These are phyloP conservation scores for Micromonas commoda DNA, from an alignment of 139 green algal genomes.

Conservation along the genomic window DNA sequence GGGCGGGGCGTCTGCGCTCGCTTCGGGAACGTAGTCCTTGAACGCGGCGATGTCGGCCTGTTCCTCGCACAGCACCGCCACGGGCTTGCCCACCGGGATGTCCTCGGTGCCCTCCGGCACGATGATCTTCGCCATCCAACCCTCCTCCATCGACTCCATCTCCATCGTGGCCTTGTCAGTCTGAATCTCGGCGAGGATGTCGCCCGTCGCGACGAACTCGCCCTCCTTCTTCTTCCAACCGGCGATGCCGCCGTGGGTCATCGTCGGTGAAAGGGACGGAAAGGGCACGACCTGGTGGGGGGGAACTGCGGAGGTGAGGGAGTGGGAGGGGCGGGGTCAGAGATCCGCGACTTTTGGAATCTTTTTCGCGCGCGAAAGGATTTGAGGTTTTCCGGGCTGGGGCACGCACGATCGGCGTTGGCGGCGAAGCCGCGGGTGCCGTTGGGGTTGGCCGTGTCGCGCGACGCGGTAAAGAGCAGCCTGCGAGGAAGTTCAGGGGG, in stretches of 20 bases:
- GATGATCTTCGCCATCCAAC: constrained; percentile 78
- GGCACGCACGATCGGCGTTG: too few relatives aligned
- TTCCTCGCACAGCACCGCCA: constrained; percentile 18
- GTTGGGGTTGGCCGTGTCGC: too few relatives aligned
- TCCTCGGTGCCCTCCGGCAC: constrained; percentile 42
- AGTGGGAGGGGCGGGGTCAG: too few relatives aligned
- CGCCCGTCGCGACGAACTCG: constrained; percentile 59
- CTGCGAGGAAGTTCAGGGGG: too few relatives aligned
- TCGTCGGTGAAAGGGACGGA: constrained; percentile 28
- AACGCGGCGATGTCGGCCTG: constrained; percentile 16
- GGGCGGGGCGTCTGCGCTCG: neutral
- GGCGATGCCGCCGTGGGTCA: constrained; percentile 38
- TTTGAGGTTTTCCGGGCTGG: too few relatives aligned
- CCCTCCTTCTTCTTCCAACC: constrained; percentile 48
- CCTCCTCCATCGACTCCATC: constrained; percentile 86
- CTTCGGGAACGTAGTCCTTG: constrained; percentile 13
- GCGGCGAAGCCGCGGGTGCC: too few relatives aligned
- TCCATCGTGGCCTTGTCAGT: constrained; percentile 93
- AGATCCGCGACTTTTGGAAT: too few relatives aligned
- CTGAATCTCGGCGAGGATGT: constrained; percentile 84
- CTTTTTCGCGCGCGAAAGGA: too few relatives aligned
- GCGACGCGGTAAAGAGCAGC: too few relatives aligned
- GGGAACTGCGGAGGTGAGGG: too few relatives aligned
- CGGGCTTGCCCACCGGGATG: constrained; percentile 42
- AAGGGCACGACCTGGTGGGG: constrained; percentile 17